Evolutionary conservation across 768 basidiomycete species (phyloP).

Genomic region (Suillus bovinus): DNA sequence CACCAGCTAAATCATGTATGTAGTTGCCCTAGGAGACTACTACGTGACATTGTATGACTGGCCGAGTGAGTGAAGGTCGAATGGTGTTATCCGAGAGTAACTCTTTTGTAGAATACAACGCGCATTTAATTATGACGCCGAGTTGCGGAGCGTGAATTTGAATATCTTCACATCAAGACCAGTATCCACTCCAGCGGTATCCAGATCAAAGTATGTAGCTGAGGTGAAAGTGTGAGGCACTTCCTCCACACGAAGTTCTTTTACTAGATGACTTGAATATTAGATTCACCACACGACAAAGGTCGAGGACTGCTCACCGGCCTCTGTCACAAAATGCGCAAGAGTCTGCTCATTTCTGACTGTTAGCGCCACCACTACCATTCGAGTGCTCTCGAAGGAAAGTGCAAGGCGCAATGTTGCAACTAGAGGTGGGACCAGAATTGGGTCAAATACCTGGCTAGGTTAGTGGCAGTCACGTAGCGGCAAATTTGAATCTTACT

Average conservation of each 20-base stretch:
- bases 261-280: constrained; percentile 13
- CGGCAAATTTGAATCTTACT: constrained; percentile 27
- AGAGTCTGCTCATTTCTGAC: constrained; percentile 59
- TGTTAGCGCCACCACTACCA: constrained; percentile 40
- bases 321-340: constrained; percentile 41
- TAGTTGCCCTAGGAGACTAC: background rate
- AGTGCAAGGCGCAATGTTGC: constrained; percentile 43
- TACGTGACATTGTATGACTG: background rate
- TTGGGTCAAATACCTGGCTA: constrained; percentile 66
- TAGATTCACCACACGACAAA: constrained; percentile 6
- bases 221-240: constrained; percentile 19
- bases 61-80: background rate
- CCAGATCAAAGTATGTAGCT: constrained; percentile 22
- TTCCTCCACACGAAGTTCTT: constrained; percentile 28
- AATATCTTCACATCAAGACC: constrained; percentile 46
- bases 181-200: constrained; percentile 30
- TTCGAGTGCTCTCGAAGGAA: constrained; percentile 15
- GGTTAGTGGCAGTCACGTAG: background rate
- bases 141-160: constrained; percentile 31
- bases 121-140: background rate
- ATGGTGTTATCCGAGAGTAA: background rate
- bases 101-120: background rate
- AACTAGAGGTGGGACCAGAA: constrained; percentile 57
- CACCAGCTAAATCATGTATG: background rate
- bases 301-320: constrained; percentile 23